Base-by-base conservation (phyloP, 371 early-diverging fungal species). In the Mucor plumbeus region DNA sequence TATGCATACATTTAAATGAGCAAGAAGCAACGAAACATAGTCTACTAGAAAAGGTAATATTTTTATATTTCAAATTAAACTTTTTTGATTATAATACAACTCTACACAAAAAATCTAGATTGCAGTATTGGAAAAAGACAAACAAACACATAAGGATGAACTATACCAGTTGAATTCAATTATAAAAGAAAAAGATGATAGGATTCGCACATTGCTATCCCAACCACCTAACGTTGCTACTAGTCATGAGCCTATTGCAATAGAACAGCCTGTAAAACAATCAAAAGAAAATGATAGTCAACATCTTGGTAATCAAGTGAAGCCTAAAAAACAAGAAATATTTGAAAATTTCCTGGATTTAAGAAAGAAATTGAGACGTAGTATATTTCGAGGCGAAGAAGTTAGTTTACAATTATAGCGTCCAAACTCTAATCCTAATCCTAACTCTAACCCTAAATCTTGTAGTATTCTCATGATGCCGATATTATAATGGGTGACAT, bases 321-420 rank as follows among this genome's bases (percentile, higher is more conserved):
- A 64, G 41, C 5, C 14, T 17, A 41, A 31, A 56, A 43, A 41
- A 10, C 10, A 56, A 21, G 5, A 35, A 14, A 47, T 36, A 11
- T 67, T 61, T 31, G 39, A 54, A n/a, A 31, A 21, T 11, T 73
- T 81, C 31, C 69, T 81, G 10, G 69, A 73, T 6, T 59, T 81
- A 47, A 62, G 82, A 61, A 81, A 79, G 43, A 67, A 59, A 41
- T 44, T 81, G 33, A 66, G 82, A 56, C 64, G 79, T 63, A 73
- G 77, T 31, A 62, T 81, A 19, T 81, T 81, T 57, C 77, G 69
- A 59, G 55, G 44, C n/a, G 74, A 77, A 55, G 72, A 79, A 71
- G 82, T 79, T 38, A 71, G 82, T 79, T 38, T 38, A 11, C 38
- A 38, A 9, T 38, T 38, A 11, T 38, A 7, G 38, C 7, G 4